A percentile compares a stretch with the other conserved stretches of the same genome.
Evolutionary conservation across 2,329 filamentous ascomycete species (phyloP).

Genomic region (Penicillium sclerotiorum): DNA sequence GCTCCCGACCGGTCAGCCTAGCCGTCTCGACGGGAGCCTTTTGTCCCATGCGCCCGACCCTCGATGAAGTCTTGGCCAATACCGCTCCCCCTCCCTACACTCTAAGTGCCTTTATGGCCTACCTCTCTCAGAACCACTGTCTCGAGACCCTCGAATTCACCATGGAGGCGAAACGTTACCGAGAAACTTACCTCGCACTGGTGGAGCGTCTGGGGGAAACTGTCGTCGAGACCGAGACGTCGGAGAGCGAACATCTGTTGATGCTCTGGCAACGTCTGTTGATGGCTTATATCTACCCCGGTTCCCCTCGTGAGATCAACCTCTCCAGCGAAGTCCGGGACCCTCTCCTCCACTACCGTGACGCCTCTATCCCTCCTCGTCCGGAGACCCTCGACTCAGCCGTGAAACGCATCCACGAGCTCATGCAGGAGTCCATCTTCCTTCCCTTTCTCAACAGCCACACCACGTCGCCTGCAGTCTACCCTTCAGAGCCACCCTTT

Average conservation of each 20-base stretch:
- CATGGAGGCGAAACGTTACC: slow-evolving; percentile 87
- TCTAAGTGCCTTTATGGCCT: slow-evolving; percentile 90
- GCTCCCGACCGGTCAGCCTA: slow-evolving; percentile 49
- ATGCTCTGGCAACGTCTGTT: slow-evolving; percentile 86
- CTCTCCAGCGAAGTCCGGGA: slow-evolving; percentile 84
- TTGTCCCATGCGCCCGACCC: slow-evolving; percentile 64
- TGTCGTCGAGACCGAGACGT: slow-evolving; percentile 53
- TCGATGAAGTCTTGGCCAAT: slow-evolving; percentile 87
- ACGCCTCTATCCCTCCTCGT: slow-evolving; percentile 63
- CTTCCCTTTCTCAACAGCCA: slow-evolving; percentile 83
- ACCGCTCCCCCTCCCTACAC: slow-evolving; percentile 86
- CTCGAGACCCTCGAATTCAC: slow-evolving; percentile 96
- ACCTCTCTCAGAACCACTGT: slow-evolving; percentile 95
- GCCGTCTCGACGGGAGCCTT: slow-evolving; percentile 42
- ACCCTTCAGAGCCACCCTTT: slow-evolving; percentile 48
- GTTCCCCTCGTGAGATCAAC: slow-evolving; percentile 85
- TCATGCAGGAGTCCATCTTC: slow-evolving; percentile 96
- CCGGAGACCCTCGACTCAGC: slow-evolving; percentile 79
- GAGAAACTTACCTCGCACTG: slow-evolving; percentile 64
- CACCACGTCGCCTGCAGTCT: slow-evolving; percentile 52
- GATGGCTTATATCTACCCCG: slow-evolving; percentile 85
- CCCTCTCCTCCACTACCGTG: slow-evolving; percentile 68
- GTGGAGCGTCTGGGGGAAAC: slow-evolving; percentile 53
- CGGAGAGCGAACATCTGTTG: slow-evolving; percentile 69
- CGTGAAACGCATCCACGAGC: slow-evolving; percentile 84